Evolutionary conservation across 345 rosid genomes (phyloP).

Genomic region (Linum tenue): DNA sequence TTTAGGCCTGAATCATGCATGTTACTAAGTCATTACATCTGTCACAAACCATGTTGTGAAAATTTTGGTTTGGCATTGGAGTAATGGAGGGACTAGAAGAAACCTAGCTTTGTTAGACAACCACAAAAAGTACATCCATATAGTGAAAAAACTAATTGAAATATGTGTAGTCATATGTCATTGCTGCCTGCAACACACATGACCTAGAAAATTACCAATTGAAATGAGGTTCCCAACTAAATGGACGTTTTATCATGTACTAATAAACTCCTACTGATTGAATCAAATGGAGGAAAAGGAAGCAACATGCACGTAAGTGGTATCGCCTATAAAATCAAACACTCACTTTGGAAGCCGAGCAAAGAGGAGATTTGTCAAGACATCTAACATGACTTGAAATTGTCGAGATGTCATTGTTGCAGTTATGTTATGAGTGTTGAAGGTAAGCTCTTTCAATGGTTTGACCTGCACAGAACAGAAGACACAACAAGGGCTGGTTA

Average conservation of each 20-base stretch:
- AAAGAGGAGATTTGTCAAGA: slow-evolving; percentile 93
- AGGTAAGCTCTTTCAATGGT: slow-evolving; percentile 90
- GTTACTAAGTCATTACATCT: slow-evolving; percentile 5
- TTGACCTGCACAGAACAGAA: slow-evolving; percentile 47
- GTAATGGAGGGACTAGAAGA: too few species aligned
- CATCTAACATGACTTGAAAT: slow-evolving; percentile 95
- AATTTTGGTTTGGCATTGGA: too few species aligned
- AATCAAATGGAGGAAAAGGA: neutral
- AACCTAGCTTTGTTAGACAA: too few species aligned
- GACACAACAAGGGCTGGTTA: neutral
- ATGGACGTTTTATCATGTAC: too few species aligned
- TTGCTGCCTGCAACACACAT: neutral
- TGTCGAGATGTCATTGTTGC: slow-evolving; percentile 98
- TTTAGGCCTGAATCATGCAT: slow-evolving; percentile 61
- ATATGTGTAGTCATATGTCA: too few species aligned
- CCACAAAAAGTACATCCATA: neutral
- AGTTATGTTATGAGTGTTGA: slow-evolving; percentile 71
- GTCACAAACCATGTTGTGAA: neutral
- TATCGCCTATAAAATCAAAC: slow-evolving; percentile 8
- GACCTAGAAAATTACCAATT: neutral
- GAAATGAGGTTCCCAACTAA: too few species aligned
- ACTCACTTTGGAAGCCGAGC: slow-evolving; percentile 96
- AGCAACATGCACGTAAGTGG: slow-evolving; percentile 4
- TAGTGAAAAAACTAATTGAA: neutral
- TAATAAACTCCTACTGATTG: neutral